A percentile compares a stretch with the other conserved stretches of the same genome.
These are phyloP conservation scores for Tolypocladium ovalisporum DNA, from an alignment of 2,329 filamentous ascomycete genomes.

Conservation along the genomic window DNA sequence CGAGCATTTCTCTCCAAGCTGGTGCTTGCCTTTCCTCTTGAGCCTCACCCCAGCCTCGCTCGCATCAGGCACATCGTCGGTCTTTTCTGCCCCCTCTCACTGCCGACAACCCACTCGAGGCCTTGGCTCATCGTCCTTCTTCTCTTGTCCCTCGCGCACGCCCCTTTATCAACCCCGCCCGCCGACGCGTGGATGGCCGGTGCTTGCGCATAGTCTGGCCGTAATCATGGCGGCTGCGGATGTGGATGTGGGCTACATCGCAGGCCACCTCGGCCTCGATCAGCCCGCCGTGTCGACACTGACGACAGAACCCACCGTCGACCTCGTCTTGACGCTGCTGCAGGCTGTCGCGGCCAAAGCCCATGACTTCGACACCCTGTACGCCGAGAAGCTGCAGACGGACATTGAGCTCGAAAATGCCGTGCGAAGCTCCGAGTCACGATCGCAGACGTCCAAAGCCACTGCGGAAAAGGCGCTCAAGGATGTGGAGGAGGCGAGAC, in stretches of 20 bases:
- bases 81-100: background rate
- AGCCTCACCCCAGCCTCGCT: background rate
- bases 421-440: conserved; percentile 71
- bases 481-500: conserved; percentile 71
- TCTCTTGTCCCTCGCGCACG: background rate
- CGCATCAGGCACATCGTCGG: background rate
- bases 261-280: conserved; percentile 59
- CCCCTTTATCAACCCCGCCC: background rate
- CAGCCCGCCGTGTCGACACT: conserved; percentile 50
- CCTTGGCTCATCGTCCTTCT: background rate
- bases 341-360: conserved; percentile 67
- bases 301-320: conserved; percentile 59
- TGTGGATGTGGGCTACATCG: conserved; percentile 63
- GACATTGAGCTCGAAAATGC: conserved; percentile 92
- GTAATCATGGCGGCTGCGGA: conserved; percentile 29
- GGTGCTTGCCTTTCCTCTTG: background rate
- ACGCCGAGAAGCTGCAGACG: conserved; percentile 75
- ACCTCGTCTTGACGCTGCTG: conserved; percentile 67
- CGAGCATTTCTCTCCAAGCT: background rate
- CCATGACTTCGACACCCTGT: conserved; percentile 70
- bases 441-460: conserved; percentile 69
- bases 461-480: conserved; percentile 74
- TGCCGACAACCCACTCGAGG: background rate
- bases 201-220: conserved; percentile 4
- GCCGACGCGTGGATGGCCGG: conserved; percentile 1